phyloP scores from a whole-genome alignment of 495 filamentous ascomycete genomes.

The Trichoderma orchidacearum region DNA sequence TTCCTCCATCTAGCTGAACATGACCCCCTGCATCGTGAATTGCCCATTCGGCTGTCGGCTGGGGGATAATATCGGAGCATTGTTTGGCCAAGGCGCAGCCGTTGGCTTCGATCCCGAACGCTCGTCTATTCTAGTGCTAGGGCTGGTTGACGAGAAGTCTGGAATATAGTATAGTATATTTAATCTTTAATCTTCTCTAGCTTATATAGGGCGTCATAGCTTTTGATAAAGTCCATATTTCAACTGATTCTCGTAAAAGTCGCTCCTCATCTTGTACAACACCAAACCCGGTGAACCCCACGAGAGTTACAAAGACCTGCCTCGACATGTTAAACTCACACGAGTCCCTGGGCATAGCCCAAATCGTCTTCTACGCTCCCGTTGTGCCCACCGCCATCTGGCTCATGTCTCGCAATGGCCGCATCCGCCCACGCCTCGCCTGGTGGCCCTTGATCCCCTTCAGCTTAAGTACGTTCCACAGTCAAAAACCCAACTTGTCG shows the following conservation, averaged over 20 bases:
- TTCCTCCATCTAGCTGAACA: neutral
- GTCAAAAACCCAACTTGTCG: neutral
- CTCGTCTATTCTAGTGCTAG: neutral
- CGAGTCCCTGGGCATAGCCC: slow-evolving; percentile 1
- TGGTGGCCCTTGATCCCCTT: neutral
- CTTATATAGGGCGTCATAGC: no score
- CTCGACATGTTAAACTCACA: neutral
- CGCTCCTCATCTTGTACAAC: neutral
- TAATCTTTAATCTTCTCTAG: no score
- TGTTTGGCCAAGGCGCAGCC: neutral
- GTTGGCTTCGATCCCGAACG: neutral
- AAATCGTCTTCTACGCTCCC: slow-evolving; percentile 3
- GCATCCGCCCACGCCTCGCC: slow-evolving; percentile 1
- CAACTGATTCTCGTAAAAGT: no score
- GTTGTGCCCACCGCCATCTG: neutral
- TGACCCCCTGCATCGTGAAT: neutral
- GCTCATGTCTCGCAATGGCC: neutral
- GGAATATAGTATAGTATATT: no score
- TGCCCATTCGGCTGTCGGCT: neutral
- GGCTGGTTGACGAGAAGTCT: neutral
- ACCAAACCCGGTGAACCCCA: neutral
- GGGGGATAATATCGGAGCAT: neutral
- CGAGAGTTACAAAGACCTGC: no score
- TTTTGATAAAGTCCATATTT: no score
- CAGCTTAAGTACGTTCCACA: neutral